These are phyloP conservation scores for Mycosarcoma maydis DNA, from an alignment of 1,284 basidiomycete genomes.

Conservation along the genomic window DNA sequence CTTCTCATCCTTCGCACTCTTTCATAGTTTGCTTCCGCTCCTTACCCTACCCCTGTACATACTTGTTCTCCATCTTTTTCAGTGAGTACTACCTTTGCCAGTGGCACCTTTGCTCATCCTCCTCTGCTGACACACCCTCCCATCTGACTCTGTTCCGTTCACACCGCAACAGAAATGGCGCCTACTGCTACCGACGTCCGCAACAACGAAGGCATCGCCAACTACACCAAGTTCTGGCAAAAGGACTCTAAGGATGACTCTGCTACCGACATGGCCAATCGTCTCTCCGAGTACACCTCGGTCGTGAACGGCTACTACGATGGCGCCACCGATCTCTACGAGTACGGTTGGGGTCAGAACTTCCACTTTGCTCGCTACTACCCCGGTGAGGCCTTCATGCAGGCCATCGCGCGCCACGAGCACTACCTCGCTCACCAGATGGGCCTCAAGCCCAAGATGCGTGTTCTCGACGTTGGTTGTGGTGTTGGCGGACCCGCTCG, in stretches of 20 bases:
- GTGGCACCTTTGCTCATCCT: neutral
- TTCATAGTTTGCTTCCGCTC: neutral
- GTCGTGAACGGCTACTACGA: slow-evolving; percentile 98
- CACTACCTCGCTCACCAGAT: slow-evolving; percentile 85
- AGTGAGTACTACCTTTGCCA: slow-evolving; percentile 2
- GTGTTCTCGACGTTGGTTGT: slow-evolving; percentile 96
- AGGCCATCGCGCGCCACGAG: slow-evolving; percentile 89
- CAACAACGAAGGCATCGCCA: slow-evolving; percentile 81
- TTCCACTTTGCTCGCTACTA: slow-evolving; percentile 99
- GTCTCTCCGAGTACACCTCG: slow-evolving; percentile 86
- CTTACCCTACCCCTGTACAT: slow-evolving; percentile 3
- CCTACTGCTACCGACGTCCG: slow-evolving; percentile 74
- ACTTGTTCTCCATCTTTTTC: neutral
- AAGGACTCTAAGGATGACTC: slow-evolving; percentile 81
- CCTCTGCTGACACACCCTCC: neutral
- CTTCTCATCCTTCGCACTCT: neutral
- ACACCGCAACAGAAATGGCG: slow-evolving; percentile 35
- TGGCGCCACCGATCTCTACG: slow-evolving; percentile 94
- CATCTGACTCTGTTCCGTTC: neutral
- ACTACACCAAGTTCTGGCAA: slow-evolving; percentile 95
- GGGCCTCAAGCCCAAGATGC: slow-evolving; percentile 80
- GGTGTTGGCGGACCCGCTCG: slow-evolving; percentile 97
- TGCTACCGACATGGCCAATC: slow-evolving; percentile 76
- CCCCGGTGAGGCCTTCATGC: slow-evolving; percentile 88
- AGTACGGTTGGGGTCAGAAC: slow-evolving; percentile 90